phyloP scores from a whole-genome alignment of 441 rosid genomes.

The Erodium moschatum region DNA sequence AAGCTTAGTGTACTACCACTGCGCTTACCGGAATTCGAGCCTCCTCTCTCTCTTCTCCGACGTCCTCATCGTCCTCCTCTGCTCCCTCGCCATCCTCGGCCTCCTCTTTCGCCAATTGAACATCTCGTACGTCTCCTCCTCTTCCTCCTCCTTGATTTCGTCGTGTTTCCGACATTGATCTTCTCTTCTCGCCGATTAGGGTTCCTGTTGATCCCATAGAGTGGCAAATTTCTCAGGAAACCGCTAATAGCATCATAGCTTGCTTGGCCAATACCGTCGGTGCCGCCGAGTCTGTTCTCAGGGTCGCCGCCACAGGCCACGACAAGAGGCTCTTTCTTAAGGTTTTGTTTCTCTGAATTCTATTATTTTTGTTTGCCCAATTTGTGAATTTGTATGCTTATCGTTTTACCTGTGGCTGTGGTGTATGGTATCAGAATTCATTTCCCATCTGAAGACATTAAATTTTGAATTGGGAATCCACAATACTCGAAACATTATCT shows the following conservation, averaged over 20 bases:
- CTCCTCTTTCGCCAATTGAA: constrained; percentile 87
- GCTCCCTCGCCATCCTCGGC: constrained; percentile 95
- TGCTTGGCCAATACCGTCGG: constrained; percentile 87
- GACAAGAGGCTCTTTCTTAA: constrained; percentile 73
- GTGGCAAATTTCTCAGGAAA: constrained; percentile 92
- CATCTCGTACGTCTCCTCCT: constrained; percentile 46
- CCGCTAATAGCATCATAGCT: constrained; percentile 60
- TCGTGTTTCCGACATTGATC: neutral
- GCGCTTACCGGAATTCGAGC: constrained; percentile 65
- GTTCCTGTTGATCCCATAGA: constrained; percentile 92
- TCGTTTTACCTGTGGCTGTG: too few relatives aligned
- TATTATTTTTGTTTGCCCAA: too few relatives aligned
- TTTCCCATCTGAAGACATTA: too few relatives aligned
- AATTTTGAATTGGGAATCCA: too few relatives aligned
- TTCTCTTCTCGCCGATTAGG: constrained; percentile 17
- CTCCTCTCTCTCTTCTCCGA: constrained; percentile 72
- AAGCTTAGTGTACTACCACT: constrained; percentile 74
- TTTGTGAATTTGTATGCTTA: too few relatives aligned
- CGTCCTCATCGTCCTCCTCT: constrained; percentile 82
- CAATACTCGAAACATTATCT: too few relatives aligned
- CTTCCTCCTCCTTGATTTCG: neutral
- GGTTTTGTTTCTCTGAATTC: constrained; percentile 24
- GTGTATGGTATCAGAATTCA: too few relatives aligned
- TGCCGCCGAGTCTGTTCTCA: constrained; percentile 80
- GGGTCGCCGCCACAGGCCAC: constrained; percentile 94